phyloP scores from a whole-genome alignment of 2,329 filamentous ascomycete genomes.

The Coniochaeta pulveracea region DNA sequence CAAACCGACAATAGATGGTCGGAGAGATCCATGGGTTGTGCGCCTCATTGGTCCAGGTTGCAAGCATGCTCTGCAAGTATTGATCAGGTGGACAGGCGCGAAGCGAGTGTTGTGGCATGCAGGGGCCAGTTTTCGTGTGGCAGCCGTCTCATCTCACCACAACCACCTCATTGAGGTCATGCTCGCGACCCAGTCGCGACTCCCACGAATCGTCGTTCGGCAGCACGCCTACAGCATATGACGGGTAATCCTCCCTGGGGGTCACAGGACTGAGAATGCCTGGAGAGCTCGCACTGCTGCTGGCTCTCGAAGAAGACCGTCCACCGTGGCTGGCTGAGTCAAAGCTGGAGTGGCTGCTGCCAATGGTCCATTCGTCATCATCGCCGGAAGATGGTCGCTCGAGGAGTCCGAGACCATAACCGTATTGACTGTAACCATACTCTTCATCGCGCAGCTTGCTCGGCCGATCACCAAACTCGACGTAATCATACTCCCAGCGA shows the following conservation, averaged over 20 bases:
- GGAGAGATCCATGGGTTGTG: no score
- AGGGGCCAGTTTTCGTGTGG: no score
- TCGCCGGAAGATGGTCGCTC: constrained; percentile 35
- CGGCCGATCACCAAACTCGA: constrained; percentile 62
- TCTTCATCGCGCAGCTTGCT: constrained; percentile 28
- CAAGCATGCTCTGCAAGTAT: no score
- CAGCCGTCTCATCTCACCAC: constrained; percentile 27
- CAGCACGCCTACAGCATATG: constrained; percentile 21
- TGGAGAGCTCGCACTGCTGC: constrained; percentile 35
- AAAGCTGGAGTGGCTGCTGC: constrained; percentile 63
- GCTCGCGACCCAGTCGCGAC: constrained; percentile 24
- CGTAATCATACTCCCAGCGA: constrained; percentile 92
- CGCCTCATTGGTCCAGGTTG: no score
- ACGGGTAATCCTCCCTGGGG: constrained; percentile 27
- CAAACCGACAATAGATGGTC: no score
- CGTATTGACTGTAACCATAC: constrained; percentile 30
- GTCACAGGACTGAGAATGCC: constrained; percentile 38
- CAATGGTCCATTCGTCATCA: constrained; percentile 84
- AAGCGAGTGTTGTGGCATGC: no score
- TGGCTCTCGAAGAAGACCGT: no score
- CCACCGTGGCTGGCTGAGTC: constrained; percentile 26
- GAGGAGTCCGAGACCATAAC: constrained; percentile 34
- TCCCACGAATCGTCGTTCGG: constrained; percentile 27
- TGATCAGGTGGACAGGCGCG: no score
- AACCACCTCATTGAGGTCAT: constrained; percentile 34